Conservation (phyloP, 768 basidiomycete genomes). For the Russula sp. region DNA sequence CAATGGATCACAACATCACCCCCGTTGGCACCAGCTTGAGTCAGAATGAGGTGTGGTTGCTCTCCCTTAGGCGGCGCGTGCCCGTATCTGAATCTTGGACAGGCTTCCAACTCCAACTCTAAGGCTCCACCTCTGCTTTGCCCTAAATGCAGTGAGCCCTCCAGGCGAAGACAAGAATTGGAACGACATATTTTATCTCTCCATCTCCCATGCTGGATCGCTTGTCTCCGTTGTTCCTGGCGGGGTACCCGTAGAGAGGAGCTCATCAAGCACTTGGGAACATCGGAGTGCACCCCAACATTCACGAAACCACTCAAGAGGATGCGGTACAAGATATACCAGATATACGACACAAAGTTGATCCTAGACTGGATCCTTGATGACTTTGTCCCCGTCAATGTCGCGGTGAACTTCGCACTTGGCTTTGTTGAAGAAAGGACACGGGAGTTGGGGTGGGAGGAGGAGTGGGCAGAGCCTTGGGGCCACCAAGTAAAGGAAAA, state of each 20-base stretch:
- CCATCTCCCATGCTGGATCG: not conserved
- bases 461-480: not conserved
- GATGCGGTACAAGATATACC: not conserved
- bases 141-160: not conserved
- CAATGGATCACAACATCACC: not conserved
- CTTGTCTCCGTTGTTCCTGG: not conserved
- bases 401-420: not conserved
- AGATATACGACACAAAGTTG: not conserved
- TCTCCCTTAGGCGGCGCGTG: too few species aligned
- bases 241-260: not conserved
- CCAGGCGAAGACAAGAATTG: not conserved
- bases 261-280: not conserved
- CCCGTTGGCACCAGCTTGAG: not conserved
- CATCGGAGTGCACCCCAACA: not conserved
- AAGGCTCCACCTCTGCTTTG: not conserved
- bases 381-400: not conserved
- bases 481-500: not conserved
- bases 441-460: not conserved
- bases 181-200: not conserved
- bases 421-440: not conserved
- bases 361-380: not conserved
- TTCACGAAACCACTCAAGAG: not conserved
- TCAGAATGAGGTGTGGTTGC: not conserved
- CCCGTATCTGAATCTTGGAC: not conserved
- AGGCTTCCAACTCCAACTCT: not conserved